A percentile compares a stretch with the other conserved stretches of the same genome.
phyloP scores from a whole-genome alignment of 176 grass and related monocot species.

The Dactylis glomerata region DNA sequence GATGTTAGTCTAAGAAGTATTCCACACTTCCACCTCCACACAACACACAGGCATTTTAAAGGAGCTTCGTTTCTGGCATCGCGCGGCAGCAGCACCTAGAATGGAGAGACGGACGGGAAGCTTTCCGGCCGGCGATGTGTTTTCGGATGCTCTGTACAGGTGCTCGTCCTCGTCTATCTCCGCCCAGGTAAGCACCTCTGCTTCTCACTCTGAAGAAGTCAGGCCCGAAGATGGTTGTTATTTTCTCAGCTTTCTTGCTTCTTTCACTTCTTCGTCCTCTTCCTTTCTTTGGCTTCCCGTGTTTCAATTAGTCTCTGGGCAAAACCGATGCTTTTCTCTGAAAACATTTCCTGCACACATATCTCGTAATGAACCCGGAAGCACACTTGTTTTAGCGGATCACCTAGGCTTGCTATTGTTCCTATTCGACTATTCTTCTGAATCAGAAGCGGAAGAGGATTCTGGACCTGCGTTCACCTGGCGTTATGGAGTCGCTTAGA shows the following conservation, averaged over 20 bases:
- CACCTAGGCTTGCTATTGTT: conserved; percentile 33
- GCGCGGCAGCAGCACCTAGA: not conserved
- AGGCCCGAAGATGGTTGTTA: not conserved
- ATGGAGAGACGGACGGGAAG: not conserved
- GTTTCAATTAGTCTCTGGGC: not conserved
- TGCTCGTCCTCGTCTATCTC: not conserved
- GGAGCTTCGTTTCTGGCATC: not conserved
- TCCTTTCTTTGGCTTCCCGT: not conserved
- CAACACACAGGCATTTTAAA: too few relatives aligned
- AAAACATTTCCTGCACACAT: conserved; percentile 39
- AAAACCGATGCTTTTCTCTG: not conserved
- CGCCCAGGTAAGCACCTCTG: not conserved
- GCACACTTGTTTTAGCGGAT: conserved; percentile 26
- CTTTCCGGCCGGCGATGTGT: not conserved
- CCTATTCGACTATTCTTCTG: conserved; percentile 36
- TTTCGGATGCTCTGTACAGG: not conserved
- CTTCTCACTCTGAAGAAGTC: not conserved
- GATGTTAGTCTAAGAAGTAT: too few relatives aligned
- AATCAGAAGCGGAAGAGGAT: too few relatives aligned
- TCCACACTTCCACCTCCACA: too few relatives aligned
- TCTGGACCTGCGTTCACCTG: too few relatives aligned
- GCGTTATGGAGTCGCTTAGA: too few relatives aligned
- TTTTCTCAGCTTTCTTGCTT: not conserved
- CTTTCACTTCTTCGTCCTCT: not conserved
- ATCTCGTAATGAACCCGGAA: conserved; percentile 36